Percentiles rank a stretch among this genome's conserved stretches.
Evolutionary conservation across 208 protist genomes (phyloP).

Genomic region (Angomonas deanei): DNA sequence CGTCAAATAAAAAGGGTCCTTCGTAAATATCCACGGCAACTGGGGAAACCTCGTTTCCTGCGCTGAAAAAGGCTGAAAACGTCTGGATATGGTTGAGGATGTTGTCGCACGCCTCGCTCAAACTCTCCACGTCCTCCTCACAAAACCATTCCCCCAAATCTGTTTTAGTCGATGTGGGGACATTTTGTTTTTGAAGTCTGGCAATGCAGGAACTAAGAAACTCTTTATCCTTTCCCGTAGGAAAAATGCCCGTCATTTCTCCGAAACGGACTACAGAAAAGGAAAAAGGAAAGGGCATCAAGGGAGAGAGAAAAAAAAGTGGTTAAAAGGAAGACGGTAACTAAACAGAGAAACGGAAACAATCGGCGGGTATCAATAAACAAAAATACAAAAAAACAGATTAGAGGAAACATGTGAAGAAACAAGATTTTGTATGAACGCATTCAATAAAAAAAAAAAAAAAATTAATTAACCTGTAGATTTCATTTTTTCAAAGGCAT

Average conservation of each 20-base stretch:
- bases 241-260: conserved; percentile 39
- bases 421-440: background rate
- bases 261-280: no score
- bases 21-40: background rate
- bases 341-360: background rate
- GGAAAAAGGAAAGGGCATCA: conserved; percentile 6
- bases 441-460: conserved; percentile 2
- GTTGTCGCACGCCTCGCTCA: conserved; percentile 8
- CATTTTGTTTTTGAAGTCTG: no score
- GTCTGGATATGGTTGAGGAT: background rate
- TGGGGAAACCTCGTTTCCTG: background rate
- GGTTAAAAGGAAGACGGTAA: no score
- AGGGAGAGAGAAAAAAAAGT: background rate
- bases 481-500: conserved; percentile 8
- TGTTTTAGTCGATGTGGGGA: no score
- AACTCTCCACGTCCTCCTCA: background rate
- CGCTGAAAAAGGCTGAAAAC: background rate
- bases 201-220: conserved; percentile 23
- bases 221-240: conserved; percentile 20
- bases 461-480: background rate
- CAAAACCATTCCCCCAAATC: background rate
- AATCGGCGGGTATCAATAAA: background rate
- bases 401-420: background rate
- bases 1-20: background rate
- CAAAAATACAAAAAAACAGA: background rate